Evolutionary conservation across 2,329 filamentous ascomycete species (phyloP).

Genomic region (Xylariomycetidae sp.): DNA sequence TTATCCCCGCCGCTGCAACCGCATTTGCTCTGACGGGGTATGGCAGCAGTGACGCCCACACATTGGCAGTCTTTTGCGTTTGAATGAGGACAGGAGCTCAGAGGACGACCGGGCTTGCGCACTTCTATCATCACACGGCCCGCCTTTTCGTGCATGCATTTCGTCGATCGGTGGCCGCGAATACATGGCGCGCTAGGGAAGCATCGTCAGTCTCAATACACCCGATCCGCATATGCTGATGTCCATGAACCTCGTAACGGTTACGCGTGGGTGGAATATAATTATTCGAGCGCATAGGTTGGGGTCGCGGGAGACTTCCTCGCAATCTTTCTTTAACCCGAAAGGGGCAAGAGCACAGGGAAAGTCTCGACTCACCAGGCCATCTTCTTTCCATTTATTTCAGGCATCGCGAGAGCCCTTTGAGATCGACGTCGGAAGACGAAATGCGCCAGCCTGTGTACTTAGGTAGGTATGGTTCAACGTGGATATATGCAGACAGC

Average conservation of each 20-base stretch:
- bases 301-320: too few species aligned
- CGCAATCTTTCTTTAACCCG: not conserved
- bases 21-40: slow-evolving; percentile 53
- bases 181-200: slow-evolving; percentile 62
- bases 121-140: slow-evolving; percentile 65
- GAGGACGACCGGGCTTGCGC: slow-evolving; percentile 63
- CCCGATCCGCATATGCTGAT: not conserved
- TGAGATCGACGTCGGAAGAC: slow-evolving; percentile 2
- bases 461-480: not conserved
- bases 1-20: too few species aligned
- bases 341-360: slow-evolving; percentile 2
- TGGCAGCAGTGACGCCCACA: slow-evolving; percentile 57
- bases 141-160: slow-evolving; percentile 63
- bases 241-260: not conserved
- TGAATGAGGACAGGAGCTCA: slow-evolving; percentile 64
- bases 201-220: not conserved
- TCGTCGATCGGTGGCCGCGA: slow-evolving; percentile 68
- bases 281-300: not conserved
- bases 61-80: slow-evolving; percentile 56
- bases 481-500: not conserved
- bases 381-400: slow-evolving; percentile 66
- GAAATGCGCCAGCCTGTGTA: slow-evolving; percentile 2
- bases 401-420: slow-evolving; percentile 53
- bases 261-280: not conserved
- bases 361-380: slow-evolving; percentile 53